These are phyloP conservation scores for Polygonum aviculare DNA, from an alignment of 148 eudicot genomes.

Conservation along the genomic window DNA sequence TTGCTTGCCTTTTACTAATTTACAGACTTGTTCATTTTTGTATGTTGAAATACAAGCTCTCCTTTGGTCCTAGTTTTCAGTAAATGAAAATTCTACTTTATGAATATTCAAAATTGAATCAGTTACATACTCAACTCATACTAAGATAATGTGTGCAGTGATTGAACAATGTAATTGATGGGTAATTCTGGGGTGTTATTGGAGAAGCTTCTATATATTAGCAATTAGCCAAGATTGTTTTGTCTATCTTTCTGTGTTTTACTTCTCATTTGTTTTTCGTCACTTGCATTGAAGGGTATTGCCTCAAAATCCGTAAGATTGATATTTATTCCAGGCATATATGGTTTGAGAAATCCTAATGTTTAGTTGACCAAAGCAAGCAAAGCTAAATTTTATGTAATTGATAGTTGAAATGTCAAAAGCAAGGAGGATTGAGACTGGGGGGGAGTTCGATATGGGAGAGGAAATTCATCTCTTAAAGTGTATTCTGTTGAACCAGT, in stretches of 20 bases:
- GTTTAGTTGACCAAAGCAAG: background rate
- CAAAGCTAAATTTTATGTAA: background rate
- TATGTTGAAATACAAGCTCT: background rate
- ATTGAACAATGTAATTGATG: background rate
- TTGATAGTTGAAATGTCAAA: background rate
- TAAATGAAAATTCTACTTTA: background rate
- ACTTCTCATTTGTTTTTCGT: background rate
- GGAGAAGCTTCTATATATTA: background rate
- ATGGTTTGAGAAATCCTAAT: background rate
- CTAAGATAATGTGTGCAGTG: background rate
- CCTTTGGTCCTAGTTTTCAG: background rate
- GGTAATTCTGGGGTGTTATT: background rate
- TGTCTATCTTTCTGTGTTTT: background rate
- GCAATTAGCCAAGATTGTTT: background rate
- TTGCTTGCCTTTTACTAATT: background rate
- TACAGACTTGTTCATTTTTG: background rate
- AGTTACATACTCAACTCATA: background rate
- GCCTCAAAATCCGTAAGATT: background rate
- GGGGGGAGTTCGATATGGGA: background rate
- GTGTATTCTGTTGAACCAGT: background rate
- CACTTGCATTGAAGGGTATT: background rate
- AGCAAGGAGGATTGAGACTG: background rate
- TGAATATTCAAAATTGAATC: background rate
- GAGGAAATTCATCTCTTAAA: background rate
- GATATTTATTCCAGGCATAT: background rate